Percentiles rank a stretch among this genome's conserved stretches.
phyloP scores from a whole-genome alignment of 257 asterid genomes.

The Primulina eburnea region DNA sequence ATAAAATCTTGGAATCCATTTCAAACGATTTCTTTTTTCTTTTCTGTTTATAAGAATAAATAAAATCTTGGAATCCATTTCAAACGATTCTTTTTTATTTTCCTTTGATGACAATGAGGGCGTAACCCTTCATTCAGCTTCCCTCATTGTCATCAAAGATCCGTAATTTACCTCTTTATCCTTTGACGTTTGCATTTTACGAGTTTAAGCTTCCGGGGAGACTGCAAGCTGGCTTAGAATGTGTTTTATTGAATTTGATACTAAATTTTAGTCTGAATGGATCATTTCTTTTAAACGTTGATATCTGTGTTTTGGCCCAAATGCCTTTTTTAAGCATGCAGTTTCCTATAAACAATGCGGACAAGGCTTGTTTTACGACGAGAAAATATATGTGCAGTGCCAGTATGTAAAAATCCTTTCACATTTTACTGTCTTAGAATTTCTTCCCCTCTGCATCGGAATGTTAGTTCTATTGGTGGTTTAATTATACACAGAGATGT shows the following conservation, averaged over 20 bases:
- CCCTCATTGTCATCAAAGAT: slow-evolving; percentile 5
- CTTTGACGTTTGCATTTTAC: neutral
- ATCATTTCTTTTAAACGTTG: neutral
- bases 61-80: neutral
- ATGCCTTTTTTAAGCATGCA: neutral
- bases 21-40: neutral
- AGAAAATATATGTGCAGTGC: neutral
- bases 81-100: neutral
- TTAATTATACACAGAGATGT: neutral
- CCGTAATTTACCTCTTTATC: neutral
- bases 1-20: neutral
- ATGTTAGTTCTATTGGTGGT: neutral
- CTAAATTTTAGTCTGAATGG: neutral
- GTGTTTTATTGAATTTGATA: neutral
- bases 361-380: neutral
- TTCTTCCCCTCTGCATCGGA: neutral
- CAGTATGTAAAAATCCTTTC: neutral
- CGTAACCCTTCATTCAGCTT: neutral
- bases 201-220: slow-evolving; percentile 1
- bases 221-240: slow-evolving; percentile 6
- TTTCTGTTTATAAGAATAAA: neutral
- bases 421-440: neutral
- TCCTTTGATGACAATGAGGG: no score
- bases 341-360: neutral
- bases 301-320: neutral